phyloP scores from a whole-genome alignment of 805 yeast species.

The Yarrowia osloensis region DNA sequence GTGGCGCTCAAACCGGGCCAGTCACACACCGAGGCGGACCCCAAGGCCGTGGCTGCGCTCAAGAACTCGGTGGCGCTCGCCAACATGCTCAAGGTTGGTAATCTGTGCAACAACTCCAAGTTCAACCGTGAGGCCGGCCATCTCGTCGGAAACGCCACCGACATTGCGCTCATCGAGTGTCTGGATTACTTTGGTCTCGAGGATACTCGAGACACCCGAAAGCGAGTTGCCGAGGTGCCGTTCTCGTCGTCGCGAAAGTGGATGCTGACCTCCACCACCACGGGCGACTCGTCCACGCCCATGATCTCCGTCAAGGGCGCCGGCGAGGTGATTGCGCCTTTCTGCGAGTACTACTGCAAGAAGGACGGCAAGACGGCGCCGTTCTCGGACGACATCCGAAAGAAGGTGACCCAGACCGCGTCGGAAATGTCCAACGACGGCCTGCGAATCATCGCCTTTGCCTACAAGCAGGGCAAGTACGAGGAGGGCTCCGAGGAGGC shows the following conservation, averaged over 20 bases:
- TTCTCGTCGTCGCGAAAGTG: slow-evolving; percentile 82
- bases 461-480: slow-evolving; percentile 48
- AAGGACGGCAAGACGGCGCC: slow-evolving; percentile 61
- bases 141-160: slow-evolving; percentile 92
- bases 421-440: slow-evolving; percentile 76
- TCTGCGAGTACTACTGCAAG: slow-evolving; percentile 61
- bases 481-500: slow-evolving; percentile 34
- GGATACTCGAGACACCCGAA: slow-evolving; percentile 62
- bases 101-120: slow-evolving; percentile 44
- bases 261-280: slow-evolving; percentile 78
- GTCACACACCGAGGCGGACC: not conserved
- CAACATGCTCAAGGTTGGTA: slow-evolving; percentile 38
- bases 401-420: slow-evolving; percentile 56
- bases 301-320: slow-evolving; percentile 85
- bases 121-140: slow-evolving; percentile 58
- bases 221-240: slow-evolving; percentile 73
- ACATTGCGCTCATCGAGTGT: slow-evolving; percentile 82
- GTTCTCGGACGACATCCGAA: slow-evolving; percentile 49
- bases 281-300: slow-evolving; percentile 58
- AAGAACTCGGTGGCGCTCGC: slow-evolving; percentile 1
- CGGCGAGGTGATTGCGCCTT: slow-evolving; percentile 65
- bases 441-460: slow-evolving; percentile 81
- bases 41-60: slow-evolving; percentile 10
- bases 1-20: slow-evolving; percentile 15
- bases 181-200: slow-evolving; percentile 68